Conservation (phyloP, 2,329 filamentous ascomycete species). For the Penicillium sp. region DNA sequence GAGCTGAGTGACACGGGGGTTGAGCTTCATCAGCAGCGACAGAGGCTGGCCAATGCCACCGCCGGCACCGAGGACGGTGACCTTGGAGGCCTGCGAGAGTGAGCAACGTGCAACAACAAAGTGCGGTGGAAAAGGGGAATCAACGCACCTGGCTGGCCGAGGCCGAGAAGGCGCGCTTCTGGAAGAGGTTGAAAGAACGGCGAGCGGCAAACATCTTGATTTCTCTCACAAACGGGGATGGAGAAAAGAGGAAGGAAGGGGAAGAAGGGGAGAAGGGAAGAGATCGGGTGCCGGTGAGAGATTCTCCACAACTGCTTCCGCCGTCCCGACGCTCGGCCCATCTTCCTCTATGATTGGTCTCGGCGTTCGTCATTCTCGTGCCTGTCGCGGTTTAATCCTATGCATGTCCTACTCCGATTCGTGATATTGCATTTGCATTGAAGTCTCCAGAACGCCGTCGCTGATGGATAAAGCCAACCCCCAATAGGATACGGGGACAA, state of each 20-base stretch:
- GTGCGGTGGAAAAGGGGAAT: constrained; percentile 8
- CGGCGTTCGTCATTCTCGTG: background rate
- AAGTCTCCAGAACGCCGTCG: constrained; percentile 29
- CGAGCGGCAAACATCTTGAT: constrained; percentile 72
- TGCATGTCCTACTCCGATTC: background rate
- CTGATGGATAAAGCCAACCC: constrained; percentile 22
- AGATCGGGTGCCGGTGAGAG: constrained; percentile 15
- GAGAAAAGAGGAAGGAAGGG: constrained; percentile 19
- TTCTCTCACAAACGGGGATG: background rate
- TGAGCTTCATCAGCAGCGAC: constrained; percentile 97
- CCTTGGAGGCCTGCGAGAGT: constrained; percentile 77
- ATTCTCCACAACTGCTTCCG: constrained; percentile 18
- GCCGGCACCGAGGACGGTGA: constrained; percentile 91
- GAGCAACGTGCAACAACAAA: background rate
- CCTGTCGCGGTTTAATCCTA: background rate
- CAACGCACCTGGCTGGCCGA: constrained; percentile 70
- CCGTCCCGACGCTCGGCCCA: constrained; percentile 20
- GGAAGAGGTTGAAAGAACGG: constrained; percentile 55
- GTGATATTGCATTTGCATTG: background rate
- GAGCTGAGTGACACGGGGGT: constrained; percentile 89
- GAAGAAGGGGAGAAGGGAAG: constrained; percentile 7
- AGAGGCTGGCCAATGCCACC: constrained; percentile 98
- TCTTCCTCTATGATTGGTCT: background rate
- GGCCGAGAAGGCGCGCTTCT: constrained; percentile 78
- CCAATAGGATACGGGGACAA: background rate